Evolutionary conservation across 176 grass and related monocot genomes (phyloP), one percentile per base, ranked within the genome.

Genomic region (Cocos nucifera): DNA sequence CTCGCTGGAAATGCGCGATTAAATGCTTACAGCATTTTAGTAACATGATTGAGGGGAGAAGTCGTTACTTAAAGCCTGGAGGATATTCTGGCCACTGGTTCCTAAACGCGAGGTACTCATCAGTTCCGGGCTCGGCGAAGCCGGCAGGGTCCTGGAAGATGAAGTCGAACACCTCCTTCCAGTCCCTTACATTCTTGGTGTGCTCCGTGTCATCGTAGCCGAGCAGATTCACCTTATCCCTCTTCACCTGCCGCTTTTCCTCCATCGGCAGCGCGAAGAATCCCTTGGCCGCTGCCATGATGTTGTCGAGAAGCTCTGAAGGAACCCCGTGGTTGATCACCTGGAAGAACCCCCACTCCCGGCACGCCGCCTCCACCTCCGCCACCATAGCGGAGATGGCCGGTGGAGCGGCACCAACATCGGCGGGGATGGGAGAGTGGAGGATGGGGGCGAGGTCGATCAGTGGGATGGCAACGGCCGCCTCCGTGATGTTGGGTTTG

Each of bases 171-270:
- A 90, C 91, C 80, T 95, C 91, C 80, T 95, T 95, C 91, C 91
- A 95, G 66, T 95, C 91, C 80, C 91, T 65, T 3, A 95, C 86
- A 73, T 95, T 95, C 74, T 90, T 90, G 22, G 91, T 95, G 77
- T 85, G 83, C 72, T 96, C 91, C 1, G 83, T 60, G 49, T 82
- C 83, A 29, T 96, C 90, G 79, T 87, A 96, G n/a, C 83, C 91
- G 6, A 90, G 50, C 25, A 80, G 86, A 60, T 73, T 49, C 56
- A 4, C 64, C 77, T 90, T 86, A 75, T 67, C 68, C 64, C 80
- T 22, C 70, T 59, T 73, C 67, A 90, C 86, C 8, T 58, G 70
- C 12, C 27, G 62, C 75, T 79, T 86, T 15, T 70, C 35, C 60
- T 80, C 83, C 1, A 55, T 20, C 6, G 86, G 54, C 59, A 85